Evolutionary conservation across 2,329 filamentous ascomycete genomes (phyloP).

Genomic region (Fusarium illudens): DNA sequence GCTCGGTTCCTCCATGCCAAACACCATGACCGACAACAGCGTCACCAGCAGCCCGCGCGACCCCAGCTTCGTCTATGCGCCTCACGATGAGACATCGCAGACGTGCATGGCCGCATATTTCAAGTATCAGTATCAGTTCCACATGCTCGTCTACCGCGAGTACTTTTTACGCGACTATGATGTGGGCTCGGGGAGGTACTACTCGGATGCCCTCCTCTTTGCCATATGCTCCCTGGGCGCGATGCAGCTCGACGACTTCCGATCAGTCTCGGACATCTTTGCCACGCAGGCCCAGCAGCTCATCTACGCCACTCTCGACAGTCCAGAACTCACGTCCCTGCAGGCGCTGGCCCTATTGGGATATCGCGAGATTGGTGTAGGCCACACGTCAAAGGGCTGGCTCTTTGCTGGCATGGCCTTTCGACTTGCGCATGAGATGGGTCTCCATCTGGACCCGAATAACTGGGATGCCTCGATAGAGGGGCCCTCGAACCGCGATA

Average conservation of each 20-base stretch:
- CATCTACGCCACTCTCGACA: slow-evolving; percentile 55
- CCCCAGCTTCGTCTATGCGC: slow-evolving; percentile 49
- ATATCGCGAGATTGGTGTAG: slow-evolving; percentile 57
- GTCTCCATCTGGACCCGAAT: slow-evolving; percentile 59
- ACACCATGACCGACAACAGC: slow-evolving; percentile 16
- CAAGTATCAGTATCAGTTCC: slow-evolving; percentile 57
- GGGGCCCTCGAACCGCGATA: slow-evolving; percentile 45
- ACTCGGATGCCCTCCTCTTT: slow-evolving; percentile 59
- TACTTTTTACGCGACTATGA: slow-evolving; percentile 61
- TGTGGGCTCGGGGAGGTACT: slow-evolving; percentile 55
- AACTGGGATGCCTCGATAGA: slow-evolving; percentile 57
- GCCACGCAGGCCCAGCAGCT: slow-evolving; percentile 55
- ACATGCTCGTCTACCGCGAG: slow-evolving; percentile 61
- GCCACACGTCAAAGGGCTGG: slow-evolving; percentile 60
- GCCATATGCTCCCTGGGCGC: slow-evolving; percentile 59
- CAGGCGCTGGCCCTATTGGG: slow-evolving; percentile 56
- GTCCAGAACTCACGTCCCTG: slow-evolving; percentile 57
- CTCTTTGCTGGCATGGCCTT: slow-evolving; percentile 62
- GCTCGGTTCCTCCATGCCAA: slow-evolving; percentile 4
- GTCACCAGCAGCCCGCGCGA: slow-evolving; percentile 33
- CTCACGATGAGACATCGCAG: slow-evolving; percentile 55
- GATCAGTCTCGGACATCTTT: slow-evolving; percentile 53
- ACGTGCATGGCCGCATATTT: slow-evolving; percentile 59
- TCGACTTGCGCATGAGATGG: slow-evolving; percentile 61
- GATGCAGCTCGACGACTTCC: slow-evolving; percentile 53